Base-by-base conservation (phyloP, 2,329 filamentous ascomycete genomes). In the Fusarium subglutinans region DNA sequence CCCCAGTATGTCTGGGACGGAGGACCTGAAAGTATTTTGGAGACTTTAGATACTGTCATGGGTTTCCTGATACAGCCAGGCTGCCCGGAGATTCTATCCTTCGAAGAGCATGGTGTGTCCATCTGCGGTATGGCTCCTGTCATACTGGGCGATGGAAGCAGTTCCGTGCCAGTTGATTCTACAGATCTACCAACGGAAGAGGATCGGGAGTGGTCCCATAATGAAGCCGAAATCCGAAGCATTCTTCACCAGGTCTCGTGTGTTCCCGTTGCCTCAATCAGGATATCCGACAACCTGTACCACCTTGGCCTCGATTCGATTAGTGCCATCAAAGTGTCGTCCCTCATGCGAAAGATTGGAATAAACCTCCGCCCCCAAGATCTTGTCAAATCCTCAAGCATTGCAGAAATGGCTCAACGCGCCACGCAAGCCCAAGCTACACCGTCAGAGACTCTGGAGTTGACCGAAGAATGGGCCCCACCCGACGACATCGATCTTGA, bases 221-320 rank as follows among this genome's bases (percentile, higher is more conserved):
- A 72, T 2, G 83, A 85, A 28, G 69, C 67, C 5, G 75, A 66
- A 0, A 84, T 92, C 26, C 82, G 89, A 5, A 78, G 83, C 4
- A 83, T 87, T 0, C 81, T 92, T 20, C 83, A 87, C 2, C 79
- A 86, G 37, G 86, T 95, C 2, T 93, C 94, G 0, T 89, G 88
- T 22, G 82, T 92, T 0, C 84, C 90, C 0, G 81, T 86, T 24
- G 79, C 85, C 0, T 85, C 89, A 4, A 93, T 98, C 58, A 81
- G 83, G 6, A 87, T 86, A 63, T 84, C 86, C 2, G 88, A 91
- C 57, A 94, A 88, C 0, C 88, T 98, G 18, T 97, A 96, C 81
- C 91, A 96, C 72, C 87, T 98, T 4, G 95, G 95, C 1, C 89
- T 98, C 3, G 95, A 98, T 80, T 98, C 95, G 1, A 97, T 98